Evolutionary conservation across 106 monocot genomes (phyloP).

Genomic region (Posidonia australis): DNA sequence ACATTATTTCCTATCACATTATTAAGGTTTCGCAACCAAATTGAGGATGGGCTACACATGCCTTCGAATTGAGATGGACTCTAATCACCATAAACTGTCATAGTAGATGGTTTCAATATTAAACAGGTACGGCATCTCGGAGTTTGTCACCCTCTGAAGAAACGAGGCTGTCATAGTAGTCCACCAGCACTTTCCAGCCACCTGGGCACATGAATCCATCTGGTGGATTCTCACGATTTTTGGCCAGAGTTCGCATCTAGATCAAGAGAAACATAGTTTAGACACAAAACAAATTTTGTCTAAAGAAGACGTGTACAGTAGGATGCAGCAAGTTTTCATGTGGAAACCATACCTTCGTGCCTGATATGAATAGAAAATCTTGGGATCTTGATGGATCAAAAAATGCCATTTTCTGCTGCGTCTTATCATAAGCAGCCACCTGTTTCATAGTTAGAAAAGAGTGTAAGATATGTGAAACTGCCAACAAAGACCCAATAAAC

Average conservation of each 20-base stretch:
- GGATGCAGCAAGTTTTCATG: background rate
- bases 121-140: conserved; percentile 57
- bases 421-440: conserved; percentile 98
- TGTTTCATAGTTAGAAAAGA: conserved; percentile 7
- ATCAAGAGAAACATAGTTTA: background rate
- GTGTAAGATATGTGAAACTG: too few species aligned
- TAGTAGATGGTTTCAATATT: background rate
- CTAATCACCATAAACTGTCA: background rate
- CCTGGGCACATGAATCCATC: conserved; percentile 99
- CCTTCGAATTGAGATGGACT: background rate
- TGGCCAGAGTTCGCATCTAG: conserved; percentile 87
- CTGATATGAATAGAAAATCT: conserved; percentile 96
- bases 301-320: background rate
- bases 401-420: conserved; percentile 78
- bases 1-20: too few species aligned
- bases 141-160: conserved; percentile 26
- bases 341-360: conserved; percentile 54
- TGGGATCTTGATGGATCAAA: conserved; percentile 92
- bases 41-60: background rate
- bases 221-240: conserved; percentile 70
- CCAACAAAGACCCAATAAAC: too few species aligned
- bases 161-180: conserved; percentile 65
- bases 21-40: background rate
- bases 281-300: background rate
- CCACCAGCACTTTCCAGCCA: conserved; percentile 96